Conservation (phyloP, 768 basidiomycete species). For the Agaricus blazei region DNA sequence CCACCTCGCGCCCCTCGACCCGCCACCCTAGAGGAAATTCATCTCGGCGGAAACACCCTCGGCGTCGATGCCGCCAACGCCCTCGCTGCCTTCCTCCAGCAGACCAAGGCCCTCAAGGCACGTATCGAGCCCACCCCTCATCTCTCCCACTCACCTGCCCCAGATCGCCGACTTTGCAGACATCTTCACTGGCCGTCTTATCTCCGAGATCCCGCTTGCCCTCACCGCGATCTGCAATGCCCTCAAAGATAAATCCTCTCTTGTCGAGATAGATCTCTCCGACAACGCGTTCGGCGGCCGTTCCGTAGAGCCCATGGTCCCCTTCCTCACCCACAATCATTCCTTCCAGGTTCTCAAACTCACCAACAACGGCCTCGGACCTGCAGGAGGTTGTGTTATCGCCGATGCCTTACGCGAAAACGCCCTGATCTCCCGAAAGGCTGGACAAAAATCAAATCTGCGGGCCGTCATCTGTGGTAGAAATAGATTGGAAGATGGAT, state of each 20-base stretch:
- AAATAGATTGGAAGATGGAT: conserved; percentile 92
- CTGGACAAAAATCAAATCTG: conserved; percentile 68
- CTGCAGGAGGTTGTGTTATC: conserved; percentile 79
- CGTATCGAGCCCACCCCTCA: conserved; percentile 13
- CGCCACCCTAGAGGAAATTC: conserved; percentile 73
- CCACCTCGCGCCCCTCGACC: conserved; percentile 61
- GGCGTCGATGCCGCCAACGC: conserved; percentile 87
- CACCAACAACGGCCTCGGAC: conserved; percentile 96
- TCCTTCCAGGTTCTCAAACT: conserved; percentile 81
- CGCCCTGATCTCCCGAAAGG: conserved; percentile 59
- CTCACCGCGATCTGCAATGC: conserved; percentile 86
- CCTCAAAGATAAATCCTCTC: conserved; percentile 71
- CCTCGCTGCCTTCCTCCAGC: conserved; percentile 72
- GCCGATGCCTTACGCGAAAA: conserved; percentile 80
- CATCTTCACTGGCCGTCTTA: conserved; percentile 96
- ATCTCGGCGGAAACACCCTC: conserved; percentile 91
- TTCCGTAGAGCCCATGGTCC: conserved; percentile 90
- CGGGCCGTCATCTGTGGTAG: conserved; percentile 86
- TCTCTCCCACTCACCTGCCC: neutral
- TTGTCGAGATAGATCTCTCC: conserved; percentile 84
- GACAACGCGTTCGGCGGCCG: conserved; percentile 98
- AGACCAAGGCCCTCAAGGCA: conserved; percentile 68
- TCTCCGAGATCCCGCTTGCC: conserved; percentile 89
- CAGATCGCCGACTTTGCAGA: conserved; percentile 95
- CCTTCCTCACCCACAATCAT: conserved; percentile 80